These are phyloP conservation scores for Yamadazyma laniorum DNA, from an alignment of 805 yeast genomes.

Conservation along the genomic window DNA sequence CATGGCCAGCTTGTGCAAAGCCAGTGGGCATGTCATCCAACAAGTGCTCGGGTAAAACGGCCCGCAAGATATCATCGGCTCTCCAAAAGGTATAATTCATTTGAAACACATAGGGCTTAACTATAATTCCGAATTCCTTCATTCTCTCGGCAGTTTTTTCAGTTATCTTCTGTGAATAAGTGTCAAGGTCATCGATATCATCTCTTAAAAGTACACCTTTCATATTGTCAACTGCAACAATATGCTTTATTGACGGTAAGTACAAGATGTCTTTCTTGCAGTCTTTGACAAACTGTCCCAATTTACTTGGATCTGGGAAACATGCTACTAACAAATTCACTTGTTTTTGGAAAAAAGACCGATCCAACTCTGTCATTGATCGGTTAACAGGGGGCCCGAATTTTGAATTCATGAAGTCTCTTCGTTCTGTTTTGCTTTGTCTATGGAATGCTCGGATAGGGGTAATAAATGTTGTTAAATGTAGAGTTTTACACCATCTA, in stretches of 20 bases:
- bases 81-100: conserved; percentile 83
- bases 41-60: conserved; percentile 72
- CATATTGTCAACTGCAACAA: conserved; percentile 40
- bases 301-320: conserved; percentile 62
- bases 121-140: conserved; percentile 42
- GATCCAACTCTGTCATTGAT: conserved; percentile 64
- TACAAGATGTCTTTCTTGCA: conserved; percentile 62
- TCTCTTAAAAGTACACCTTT: conserved; percentile 65
- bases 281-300: conserved; percentile 60
- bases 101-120: conserved; percentile 52
- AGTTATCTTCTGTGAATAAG: conserved; percentile 29
- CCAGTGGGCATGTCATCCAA: conserved; percentile 82
- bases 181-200: conserved; percentile 18
- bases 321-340: conserved; percentile 64
- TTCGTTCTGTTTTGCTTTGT: conserved; percentile 24
- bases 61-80: conserved; percentile 77
- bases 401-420: conserved; percentile 26
- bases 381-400: conserved; percentile 68
- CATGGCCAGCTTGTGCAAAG: conserved; percentile 90
- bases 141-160: conserved; percentile 45
- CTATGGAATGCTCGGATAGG: conserved; percentile 12
- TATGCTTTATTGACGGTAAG: conserved; percentile 68
- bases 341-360: conserved; percentile 56
- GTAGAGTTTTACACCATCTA: conserved; percentile 10
- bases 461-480: not conserved